phyloP scores from a whole-genome alignment of 129 eudicot genomes.

The Centaurea solstitialis region DNA sequence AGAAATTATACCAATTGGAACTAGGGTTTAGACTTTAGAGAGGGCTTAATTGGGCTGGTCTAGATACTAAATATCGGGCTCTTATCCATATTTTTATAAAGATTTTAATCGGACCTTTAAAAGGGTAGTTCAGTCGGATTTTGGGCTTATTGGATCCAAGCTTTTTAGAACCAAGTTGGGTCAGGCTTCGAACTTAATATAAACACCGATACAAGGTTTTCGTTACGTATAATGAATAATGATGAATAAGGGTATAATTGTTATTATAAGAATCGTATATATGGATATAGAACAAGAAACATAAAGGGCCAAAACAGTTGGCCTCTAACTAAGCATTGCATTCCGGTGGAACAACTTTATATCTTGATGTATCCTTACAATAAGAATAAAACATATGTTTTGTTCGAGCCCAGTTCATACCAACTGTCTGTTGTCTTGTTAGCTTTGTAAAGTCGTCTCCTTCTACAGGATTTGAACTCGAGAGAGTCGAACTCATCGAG shows the following conservation, averaged over 20 bases:
- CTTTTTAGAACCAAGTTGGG: too few species aligned
- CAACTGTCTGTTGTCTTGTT: slow-evolving; percentile 56
- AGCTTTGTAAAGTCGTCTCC: slow-evolving; percentile 66
- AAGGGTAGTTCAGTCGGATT: not conserved
- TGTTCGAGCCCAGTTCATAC: slow-evolving; percentile 74
- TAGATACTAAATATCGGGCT: not conserved
- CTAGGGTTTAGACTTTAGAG: too few species aligned
- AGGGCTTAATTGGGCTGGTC: not conserved
- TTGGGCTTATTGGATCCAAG: not conserved
- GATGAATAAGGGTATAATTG: not conserved
- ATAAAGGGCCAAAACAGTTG: not conserved
- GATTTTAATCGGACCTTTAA: not conserved
- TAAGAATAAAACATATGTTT: slow-evolving; percentile 83
- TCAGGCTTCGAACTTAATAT: not conserved
- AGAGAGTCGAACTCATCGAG: slow-evolving; percentile 40
- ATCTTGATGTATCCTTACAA: slow-evolving; percentile 73
- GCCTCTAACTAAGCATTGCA: slow-evolving; percentile 46
- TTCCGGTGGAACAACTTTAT: slow-evolving; percentile 77
- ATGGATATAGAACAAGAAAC: not conserved
- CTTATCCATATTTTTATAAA: too few species aligned
- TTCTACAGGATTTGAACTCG: slow-evolving; percentile 71
- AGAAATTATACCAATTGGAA: too few species aligned
- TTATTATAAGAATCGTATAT: not conserved
- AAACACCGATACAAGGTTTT: not conserved
- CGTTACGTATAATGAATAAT: too few species aligned